Evolutionary conservation across 169 alveolate genomes (phyloP), one percentile per base, ranked within the genome.

Genomic region (Fabrea salina): DNA sequence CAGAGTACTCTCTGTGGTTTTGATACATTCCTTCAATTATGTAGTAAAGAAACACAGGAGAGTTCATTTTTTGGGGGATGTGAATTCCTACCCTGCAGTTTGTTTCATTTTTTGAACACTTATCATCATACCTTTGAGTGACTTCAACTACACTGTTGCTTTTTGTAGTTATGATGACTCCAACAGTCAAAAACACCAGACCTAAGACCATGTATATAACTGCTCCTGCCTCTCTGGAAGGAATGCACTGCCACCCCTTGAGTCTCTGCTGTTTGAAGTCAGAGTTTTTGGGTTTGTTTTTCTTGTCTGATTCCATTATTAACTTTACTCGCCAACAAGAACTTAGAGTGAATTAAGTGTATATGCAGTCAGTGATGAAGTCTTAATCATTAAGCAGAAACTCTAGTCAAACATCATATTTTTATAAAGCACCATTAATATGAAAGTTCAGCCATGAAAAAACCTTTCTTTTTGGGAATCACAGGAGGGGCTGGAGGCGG

Each of bases 401-500:
- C n/a, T n/a, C n/a, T n/a, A n/a, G n/a, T n/a, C n/a, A n/a, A n/a
- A n/a, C n/a, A n/a, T n/a, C n/a, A n/a, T n/a, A n/a, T n/a, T n/a
- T n/a, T n/a, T n/a, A n/a, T n/a, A n/a, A n/a, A n/a, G n/a, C n/a
- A n/a, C n/a, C n/a, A n/a, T n/a, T n/a, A n/a, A n/a, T n/a, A n/a
- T n/a, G n/a, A n/a, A n/a, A n/a, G n/a, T n/a, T n/a, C n/a, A n/a
- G n/a, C n/a, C n/a, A n/a, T n/a, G n/a, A n/a, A n/a, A n/a, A n/a
- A n/a, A n/a, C 79, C 79, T 30, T 22, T 82, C 27, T 53, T 92
- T 5, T 79, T 92, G 16, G 96, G 95, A 30, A 90, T 92, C n/a
- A 70, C 91, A 22, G 96, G 96, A 40, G 96, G 95, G n/a, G 83
- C 92, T 43, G 95, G 94, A 56, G 66, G 91, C 33, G 96, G 96